phyloP scores from a whole-genome alignment of 1,284 basidiomycete genomes.

The Cutaneotrichosporon dermatis region DNA sequence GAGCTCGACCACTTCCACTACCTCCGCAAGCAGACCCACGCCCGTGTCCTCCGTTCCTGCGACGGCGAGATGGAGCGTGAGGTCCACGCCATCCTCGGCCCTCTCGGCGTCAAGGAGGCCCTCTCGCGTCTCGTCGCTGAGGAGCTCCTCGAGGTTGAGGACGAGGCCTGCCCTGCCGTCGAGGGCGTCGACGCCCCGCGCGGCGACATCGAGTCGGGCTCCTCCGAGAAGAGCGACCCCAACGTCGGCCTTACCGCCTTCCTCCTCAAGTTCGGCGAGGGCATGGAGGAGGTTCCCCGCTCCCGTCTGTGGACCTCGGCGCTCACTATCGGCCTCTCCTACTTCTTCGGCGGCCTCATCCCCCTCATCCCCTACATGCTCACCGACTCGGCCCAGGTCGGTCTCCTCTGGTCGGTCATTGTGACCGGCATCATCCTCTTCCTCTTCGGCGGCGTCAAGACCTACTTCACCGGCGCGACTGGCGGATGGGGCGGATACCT shows the following conservation, averaged over 20 bases:
- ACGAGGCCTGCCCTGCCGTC: slow-evolving; percentile 30
- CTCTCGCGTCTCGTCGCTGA: slow-evolving; percentile 74
- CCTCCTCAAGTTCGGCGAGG: slow-evolving; percentile 86
- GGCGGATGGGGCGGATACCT: slow-evolving; percentile 58
- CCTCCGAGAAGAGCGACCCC: slow-evolving; percentile 34
- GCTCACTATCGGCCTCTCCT: slow-evolving; percentile 87
- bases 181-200: slow-evolving; percentile 14
- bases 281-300: slow-evolving; percentile 79
- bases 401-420: slow-evolving; percentile 49
- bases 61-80: slow-evolving; percentile 93
- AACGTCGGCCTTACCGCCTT: slow-evolving; percentile 79
- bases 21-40: slow-evolving; percentile 65
- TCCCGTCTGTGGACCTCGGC: slow-evolving; percentile 71
- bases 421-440: slow-evolving; percentile 80
- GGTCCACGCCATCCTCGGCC: slow-evolving; percentile 78
- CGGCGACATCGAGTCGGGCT: slow-evolving; percentile 68
- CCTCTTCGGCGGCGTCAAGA: slow-evolving; percentile 83
- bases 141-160: slow-evolving; percentile 65
- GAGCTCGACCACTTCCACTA: slow-evolving; percentile 92
- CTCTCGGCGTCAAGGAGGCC: slow-evolving; percentile 79
- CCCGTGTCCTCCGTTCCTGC: slow-evolving; percentile 81
- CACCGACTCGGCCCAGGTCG: slow-evolving; percentile 53
- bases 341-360: slow-evolving; percentile 68
- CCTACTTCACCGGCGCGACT: slow-evolving; percentile 75
- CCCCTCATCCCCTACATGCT: slow-evolving; percentile 90